Conservation (phyloP, 148 eudicot genomes). For the Heliosperma pusillum region DNA sequence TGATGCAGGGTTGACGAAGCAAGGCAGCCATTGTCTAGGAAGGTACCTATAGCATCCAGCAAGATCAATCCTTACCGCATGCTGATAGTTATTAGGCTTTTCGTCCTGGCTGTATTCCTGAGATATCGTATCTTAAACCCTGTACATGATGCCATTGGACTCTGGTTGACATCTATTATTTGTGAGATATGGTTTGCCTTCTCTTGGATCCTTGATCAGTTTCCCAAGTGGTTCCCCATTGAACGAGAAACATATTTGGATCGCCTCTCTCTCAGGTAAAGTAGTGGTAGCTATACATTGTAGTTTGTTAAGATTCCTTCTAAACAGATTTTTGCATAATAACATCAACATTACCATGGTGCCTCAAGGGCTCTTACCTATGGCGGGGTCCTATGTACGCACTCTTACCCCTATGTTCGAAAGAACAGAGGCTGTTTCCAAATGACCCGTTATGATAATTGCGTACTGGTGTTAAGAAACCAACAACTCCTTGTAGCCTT, state of each 20-base stretch:
- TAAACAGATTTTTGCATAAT: background rate
- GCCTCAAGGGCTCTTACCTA: background rate
- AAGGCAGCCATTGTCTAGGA: constrained; percentile 93
- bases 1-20: constrained; percentile 80
- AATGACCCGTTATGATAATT: background rate
- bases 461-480: too few species aligned
- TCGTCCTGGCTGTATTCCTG: constrained; percentile 74
- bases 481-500: too few species aligned
- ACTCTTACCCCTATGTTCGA: too few species aligned
- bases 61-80: constrained; percentile 93
- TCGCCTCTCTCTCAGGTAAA: constrained; percentile 94
- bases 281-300: background rate
- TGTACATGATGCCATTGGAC: constrained; percentile 88
- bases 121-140: constrained; percentile 90
- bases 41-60: constrained; percentile 96
- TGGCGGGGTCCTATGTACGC: too few species aligned
- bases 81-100: constrained; percentile 80
- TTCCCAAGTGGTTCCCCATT: constrained; percentile 98
- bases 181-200: constrained; percentile 98
- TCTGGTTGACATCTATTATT: constrained; percentile 87
- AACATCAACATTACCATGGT: background rate
- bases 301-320: background rate
- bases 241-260: constrained; percentile 97
- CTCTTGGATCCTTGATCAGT: constrained; percentile 99
- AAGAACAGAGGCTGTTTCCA: too few species aligned